A percentile compares a stretch with the other conserved stretches of the same genome.
Conservation (phyloP, 2,329 filamentous ascomycete species). For the Colletotrichum neosansevieriae region DNA sequence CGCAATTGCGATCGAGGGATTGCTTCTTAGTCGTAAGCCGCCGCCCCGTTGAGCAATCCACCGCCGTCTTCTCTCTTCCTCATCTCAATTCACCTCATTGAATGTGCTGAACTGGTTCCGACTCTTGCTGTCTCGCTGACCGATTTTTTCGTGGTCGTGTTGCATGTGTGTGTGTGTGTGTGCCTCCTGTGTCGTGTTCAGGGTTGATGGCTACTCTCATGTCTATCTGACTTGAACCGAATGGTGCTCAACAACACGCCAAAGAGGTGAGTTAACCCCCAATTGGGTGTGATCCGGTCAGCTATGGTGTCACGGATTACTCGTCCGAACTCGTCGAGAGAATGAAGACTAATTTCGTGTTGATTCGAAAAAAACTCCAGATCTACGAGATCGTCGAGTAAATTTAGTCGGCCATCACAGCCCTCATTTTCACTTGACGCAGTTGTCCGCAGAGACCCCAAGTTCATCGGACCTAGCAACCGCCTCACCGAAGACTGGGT, state of each 20-base stretch:
- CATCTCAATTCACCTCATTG: slow-evolving; percentile 22
- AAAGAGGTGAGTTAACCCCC: slow-evolving; percentile 37
- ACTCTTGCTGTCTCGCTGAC: background rate
- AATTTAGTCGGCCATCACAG: slow-evolving; percentile 37
- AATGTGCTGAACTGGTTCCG: background rate
- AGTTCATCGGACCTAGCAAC: slow-evolving; percentile 28
- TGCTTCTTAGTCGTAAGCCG: slow-evolving; percentile 40
- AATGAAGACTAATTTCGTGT: background rate
- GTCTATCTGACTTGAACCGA: slow-evolving; percentile 39
- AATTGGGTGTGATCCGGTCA: slow-evolving; percentile 18
- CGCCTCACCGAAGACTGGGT: slow-evolving; percentile 38
- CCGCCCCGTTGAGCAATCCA: slow-evolving; percentile 36
- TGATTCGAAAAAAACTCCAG: slow-evolving; percentile 1
- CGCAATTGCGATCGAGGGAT: slow-evolving; percentile 41
- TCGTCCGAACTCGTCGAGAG: background rate
- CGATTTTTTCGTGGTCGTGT: slow-evolving; percentile 10
- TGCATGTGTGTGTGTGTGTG: slow-evolving; percentile 3
- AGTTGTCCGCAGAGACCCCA: slow-evolving; percentile 34
- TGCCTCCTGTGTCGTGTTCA: slow-evolving; percentile 10
- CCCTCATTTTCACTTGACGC: slow-evolving; percentile 34
- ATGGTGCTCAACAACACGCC: slow-evolving; percentile 41
- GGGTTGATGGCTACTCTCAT: slow-evolving; percentile 39
- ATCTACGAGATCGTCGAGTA: slow-evolving; percentile 40
- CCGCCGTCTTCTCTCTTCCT: slow-evolving; percentile 29
- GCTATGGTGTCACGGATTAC: background rate